Evolutionary conservation across 352 stramenopile species (phyloP).

Genomic region (Phytophthora tentaculata): DNA sequence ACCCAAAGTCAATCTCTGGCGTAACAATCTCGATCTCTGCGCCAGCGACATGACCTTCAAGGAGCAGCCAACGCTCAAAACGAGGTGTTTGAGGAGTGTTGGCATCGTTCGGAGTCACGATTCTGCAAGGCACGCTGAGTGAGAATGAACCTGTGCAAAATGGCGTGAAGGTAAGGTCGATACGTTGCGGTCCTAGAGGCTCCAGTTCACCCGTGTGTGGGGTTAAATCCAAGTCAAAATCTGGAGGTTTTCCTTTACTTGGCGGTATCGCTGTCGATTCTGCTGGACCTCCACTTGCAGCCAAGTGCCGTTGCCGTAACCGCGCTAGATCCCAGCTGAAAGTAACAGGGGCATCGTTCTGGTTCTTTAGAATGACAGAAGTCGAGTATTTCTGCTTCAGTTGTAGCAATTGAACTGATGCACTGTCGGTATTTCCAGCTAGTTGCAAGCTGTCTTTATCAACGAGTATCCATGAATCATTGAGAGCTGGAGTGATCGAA

Average conservation of each 20-base stretch:
- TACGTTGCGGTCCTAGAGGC: constrained; percentile 17
- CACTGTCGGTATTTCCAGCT: constrained; percentile 10
- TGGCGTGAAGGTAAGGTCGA: constrained; percentile 51
- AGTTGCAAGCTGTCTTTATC: constrained; percentile 13
- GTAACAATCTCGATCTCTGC: constrained; percentile 55
- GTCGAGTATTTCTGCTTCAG: constrained; percentile 19
- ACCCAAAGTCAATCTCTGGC: constrained; percentile 73
- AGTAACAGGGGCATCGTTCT: constrained; percentile 34
- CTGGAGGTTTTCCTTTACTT: constrained; percentile 7
- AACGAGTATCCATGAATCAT: constrained; percentile 21
- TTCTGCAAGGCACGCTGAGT: constrained; percentile 48
- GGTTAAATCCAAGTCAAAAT: constrained; percentile 32
- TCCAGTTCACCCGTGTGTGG: constrained; percentile 36
- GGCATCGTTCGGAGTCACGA: constrained; percentile 15
- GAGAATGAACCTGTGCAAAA: constrained; percentile 51
- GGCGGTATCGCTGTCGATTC: not conserved
- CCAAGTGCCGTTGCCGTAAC: constrained; percentile 24
- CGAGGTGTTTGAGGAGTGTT: not conserved
- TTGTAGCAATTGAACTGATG: constrained; percentile 19
- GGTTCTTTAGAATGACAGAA: constrained; percentile 37
- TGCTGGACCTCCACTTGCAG: constrained; percentile 12
- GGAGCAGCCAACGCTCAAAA: constrained; percentile 60
- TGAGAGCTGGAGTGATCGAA: constrained; percentile 19
- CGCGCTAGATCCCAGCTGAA: constrained; percentile 43
- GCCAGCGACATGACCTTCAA: constrained; percentile 52